Base-by-base conservation (phyloP, 2,329 filamentous ascomycete species). In the Trichoderma oligosporum region DNA sequence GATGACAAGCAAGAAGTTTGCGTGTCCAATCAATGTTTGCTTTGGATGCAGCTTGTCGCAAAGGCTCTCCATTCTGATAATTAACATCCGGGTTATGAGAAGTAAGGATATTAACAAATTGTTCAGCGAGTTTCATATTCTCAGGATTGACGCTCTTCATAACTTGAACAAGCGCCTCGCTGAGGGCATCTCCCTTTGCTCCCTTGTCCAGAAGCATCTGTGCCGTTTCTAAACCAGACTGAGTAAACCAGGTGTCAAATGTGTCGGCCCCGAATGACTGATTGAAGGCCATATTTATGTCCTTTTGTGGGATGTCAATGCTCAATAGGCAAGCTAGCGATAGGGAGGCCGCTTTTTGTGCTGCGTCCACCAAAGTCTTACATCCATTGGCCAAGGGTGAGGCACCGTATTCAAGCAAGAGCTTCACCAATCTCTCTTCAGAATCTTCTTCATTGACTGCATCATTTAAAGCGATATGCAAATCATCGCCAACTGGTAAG, bases 371-470 rank as follows among this genome's bases (percentile, higher is more conserved):
- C 11, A 85, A 63, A 1, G 78, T 76, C 65, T 81, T 77, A 66
- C 79, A 82, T 22, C 74, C 74, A 53, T 82, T 81, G 0, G 73
- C 72, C 4, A 76, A 68, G 0, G 81, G 78, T 0, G 79, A 83
- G 25, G 81, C 82, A 0, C 82, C 78, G 33, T 80, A 72, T 2
- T 70, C 67, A 4, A 84, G 68, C 4, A 84, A 69, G 2, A 82
- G 67, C 36, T 73, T 71, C 2, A 82, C 73, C 2, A 76, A 70
- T 2, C 74, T 69, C 33, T 77, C 69, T 44, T 82, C 79, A 0
- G 75, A 73, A 7, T 80, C 73, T 18, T 82, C 74, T 60, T 80
- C 77, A n/a, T 78, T 80, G 7, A 84, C 74, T 0, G 77, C 79
- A 54, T 78, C 76, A 60, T 77, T 76, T 16, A 84, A 67, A 0